Evolutionary conservation across 768 basidiomycete species (phyloP), one percentile per base, ranked within the genome.

Genomic region (Mycena leptocephala): DNA sequence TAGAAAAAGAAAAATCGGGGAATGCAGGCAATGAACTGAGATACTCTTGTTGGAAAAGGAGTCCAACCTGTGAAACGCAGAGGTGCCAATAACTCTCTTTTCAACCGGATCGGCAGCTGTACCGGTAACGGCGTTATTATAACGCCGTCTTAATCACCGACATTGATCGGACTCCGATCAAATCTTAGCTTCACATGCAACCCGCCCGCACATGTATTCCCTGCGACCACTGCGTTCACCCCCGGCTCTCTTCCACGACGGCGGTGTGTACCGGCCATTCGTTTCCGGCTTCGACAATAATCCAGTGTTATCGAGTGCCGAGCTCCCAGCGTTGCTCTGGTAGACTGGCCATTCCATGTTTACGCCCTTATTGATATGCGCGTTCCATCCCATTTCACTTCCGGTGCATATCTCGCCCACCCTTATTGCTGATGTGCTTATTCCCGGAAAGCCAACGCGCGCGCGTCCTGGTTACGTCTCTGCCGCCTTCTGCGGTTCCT

Each of bases 301-400:
- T 30, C 55, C 28, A 56, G 26, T 56, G 28, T 24, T 30, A 56
- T 56, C 55, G 43, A 65, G 63, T 30, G 61, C 37, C 39, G 61
- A 63, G 24, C 61, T 41, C 61, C 24, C 26, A 63, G 37, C 39
- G 62, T 18, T 64, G 24, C 59, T 61, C 59, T 39, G 59, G 13
- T 39, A 62, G 61, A n/a, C 37, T 26, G 24, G 32, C 37, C 24
- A 39, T 26, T 62, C 41, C 35, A n/a, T n/a, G 48, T 24, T 39
- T 39, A 14, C 37, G 37, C 37, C 53, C 32, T 58, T 58, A 35
- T 58, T 32, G 30, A 28, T 41, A 46, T 64, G 62, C 16, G 41
- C 41, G 62, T 64, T 64, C 62, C 28, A 64, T 64, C 41, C 41
- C 41, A 64, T 46, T 64, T 46, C 59, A 39, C 59, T 61, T 39